A percentile compares a stretch with the other conserved stretches of the same genome.
These are phyloP conservation scores for Dispira parvispora DNA, from an alignment of 192 early-diverging fungal genomes.

Conservation along the genomic window DNA sequence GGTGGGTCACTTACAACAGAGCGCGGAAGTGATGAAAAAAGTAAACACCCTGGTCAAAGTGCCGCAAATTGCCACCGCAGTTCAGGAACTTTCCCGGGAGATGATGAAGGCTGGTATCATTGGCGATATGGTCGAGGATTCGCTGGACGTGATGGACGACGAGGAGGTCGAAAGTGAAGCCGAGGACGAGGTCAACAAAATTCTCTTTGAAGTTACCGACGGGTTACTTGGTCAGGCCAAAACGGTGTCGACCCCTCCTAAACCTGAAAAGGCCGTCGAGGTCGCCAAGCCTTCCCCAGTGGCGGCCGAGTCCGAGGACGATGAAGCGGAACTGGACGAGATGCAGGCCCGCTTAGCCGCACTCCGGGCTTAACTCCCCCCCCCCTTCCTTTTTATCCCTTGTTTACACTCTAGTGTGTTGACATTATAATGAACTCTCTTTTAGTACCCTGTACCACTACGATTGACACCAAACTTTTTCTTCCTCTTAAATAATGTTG, in stretches of 20 bases:
- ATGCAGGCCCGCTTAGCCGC: conserved; percentile 81
- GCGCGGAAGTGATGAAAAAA: conserved; percentile 74
- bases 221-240: conserved; percentile 26
- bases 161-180: conserved; percentile 88
- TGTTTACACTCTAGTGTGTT: neutral
- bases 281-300: conserved; percentile 7
- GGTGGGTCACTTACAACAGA: conserved; percentile 71
- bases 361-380: conserved; percentile 33
- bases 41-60: conserved; percentile 78
- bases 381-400: conserved; percentile 5
- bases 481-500: too few species aligned
- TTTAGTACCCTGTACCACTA: too few species aligned
- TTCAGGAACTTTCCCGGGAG: conserved; percentile 89
- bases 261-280: conserved; percentile 1
- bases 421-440: too few species aligned
- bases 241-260: too few species aligned
- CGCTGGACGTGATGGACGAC: conserved; percentile 73
- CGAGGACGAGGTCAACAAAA: conserved; percentile 80
- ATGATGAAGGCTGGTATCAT: conserved; percentile 98
- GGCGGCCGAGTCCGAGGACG: conserved; percentile 38
- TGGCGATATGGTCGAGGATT: conserved; percentile 88
- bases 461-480: too few species aligned
- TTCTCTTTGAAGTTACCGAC: conserved; percentile 77
- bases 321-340: conserved; percentile 57
- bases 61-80: conserved; percentile 62